Evolutionary conservation across 208 protist genomes (phyloP), one percentile per base, ranked within the genome.

Genomic region (Leptomonas pyrrhocoris): DNA sequence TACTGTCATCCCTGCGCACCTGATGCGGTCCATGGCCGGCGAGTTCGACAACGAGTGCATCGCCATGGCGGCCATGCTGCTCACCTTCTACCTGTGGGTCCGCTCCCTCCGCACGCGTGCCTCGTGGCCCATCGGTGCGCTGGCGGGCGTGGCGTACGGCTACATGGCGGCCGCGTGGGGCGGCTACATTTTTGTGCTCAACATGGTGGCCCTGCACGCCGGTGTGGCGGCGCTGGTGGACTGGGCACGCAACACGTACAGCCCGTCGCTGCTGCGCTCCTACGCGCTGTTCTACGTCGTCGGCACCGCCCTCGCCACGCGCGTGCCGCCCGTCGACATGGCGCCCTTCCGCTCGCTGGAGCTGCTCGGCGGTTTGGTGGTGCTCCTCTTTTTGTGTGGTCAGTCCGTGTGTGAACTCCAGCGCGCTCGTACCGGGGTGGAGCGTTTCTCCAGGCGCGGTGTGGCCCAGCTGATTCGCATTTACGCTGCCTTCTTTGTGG

Each of bases 11-110:
- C 86, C 85, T 28, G 80, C 83, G 31, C 98, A 99, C 80, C 96
- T 99, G 56, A 98, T 98, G 63, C 92, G 98, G 61, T 99, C 97
- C 23, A 98, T 99, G 45, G 98, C 98, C 31, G 98, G 98, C 11
- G 98, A 96, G 50, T 99, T 97, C 79, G 99, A 99, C 93, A 99
- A 99, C 80, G 99, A 99, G 85, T 96, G 88, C 59, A 91, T 99
- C 75, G 97, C 98, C 25, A 96, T 99, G 63, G 97, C 98, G 54
- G 98, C 97, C 9, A 81, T 99, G 63, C 76, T 99, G 6, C 75
- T 94, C 31, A 97, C 93, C 25, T 99, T 98, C 76, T 98, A 94
- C 74, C 62, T 92, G 34, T 99, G 94, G 93, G 68, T 96, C 13
- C 72, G 83, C 43, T 77, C 88, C 28, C 71, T 94, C 38, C 88